These are phyloP conservation scores for Vitis hybrid DNA, from an alignment of 177 flowering plant species.

Conservation along the genomic window DNA sequence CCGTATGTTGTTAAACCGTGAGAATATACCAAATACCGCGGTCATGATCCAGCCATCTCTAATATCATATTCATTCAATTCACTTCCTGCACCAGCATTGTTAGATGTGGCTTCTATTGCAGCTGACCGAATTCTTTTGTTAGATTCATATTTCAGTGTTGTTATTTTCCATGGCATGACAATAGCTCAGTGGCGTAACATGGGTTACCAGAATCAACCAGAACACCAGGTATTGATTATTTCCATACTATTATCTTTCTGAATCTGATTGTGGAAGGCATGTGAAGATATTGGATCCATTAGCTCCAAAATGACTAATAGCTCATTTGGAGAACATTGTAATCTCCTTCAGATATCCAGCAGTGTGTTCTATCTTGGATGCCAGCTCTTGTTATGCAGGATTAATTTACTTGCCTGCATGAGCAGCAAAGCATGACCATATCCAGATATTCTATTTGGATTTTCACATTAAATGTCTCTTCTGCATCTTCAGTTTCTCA, in stretches of 20 bases:
- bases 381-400: neutral
- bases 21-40: slow-evolving; percentile 74
- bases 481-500: neutral
- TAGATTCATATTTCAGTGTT: slow-evolving; percentile 90
- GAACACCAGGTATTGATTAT: slow-evolving; percentile 64
- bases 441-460: neutral
- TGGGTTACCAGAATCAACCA: slow-evolving; percentile 91
- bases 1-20: slow-evolving; percentile 87
- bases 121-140: slow-evolving; percentile 77
- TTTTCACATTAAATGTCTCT: neutral
- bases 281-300: neutral
- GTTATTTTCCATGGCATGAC: slow-evolving; percentile 97
- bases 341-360: neutral
- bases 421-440: neutral
- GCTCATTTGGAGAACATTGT: neutral
- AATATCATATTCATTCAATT: slow-evolving; percentile 77
- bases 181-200: slow-evolving; percentile 97
- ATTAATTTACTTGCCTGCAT: neutral
- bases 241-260: slow-evolving; percentile 1
- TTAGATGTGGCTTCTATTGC: slow-evolving; percentile 92
- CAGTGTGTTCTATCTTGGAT: neutral
- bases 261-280: neutral
- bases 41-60: slow-evolving; percentile 98
- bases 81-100: slow-evolving; percentile 74
- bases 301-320: neutral